Base-by-base conservation (phyloP, 2,329 filamentous ascomycete genomes). In the Cordyceps militaris region DNA sequence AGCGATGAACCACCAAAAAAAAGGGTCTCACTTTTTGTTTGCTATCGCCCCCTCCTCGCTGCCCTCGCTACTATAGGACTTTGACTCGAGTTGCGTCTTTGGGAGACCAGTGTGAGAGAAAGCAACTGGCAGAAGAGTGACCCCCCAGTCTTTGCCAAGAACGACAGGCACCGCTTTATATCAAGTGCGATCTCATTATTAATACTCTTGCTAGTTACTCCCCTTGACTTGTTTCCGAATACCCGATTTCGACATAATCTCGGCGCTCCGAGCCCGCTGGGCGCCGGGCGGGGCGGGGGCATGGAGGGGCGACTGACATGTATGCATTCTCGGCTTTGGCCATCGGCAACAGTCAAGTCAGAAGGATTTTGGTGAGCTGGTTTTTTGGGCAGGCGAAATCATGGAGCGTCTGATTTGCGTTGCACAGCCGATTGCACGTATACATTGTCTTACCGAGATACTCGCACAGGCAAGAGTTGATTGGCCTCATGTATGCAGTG, bases 1-100 rank as follows among this genome's bases (percentile, higher is more conserved):
- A n/a, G n/a, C n/a, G n/a, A n/a, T n/a, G n/a, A n/a, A n/a, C n/a
- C n/a, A n/a, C n/a, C n/a, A n/a, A n/a, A n/a, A n/a, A 44, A 56
- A 21, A 38, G 24, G 42, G 42, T 56, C 52, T 47, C 42, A 48
- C 42, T 40, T 53, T 44, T 43, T 56, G 52, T 56, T 56, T 56
- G 52, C 52, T 48, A 28, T 38, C 21, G 26, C 11, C 30, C 30
- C 52, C 14, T 13, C 19, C 28, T 19, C 23, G 21, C 48, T 21
- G 11, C 14, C 32, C 5, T 47, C 43, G 43, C 43, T 48, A 47
- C 24, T 32, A 21, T 44, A 24, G 23, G 19, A 28, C 24, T 53
- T 44, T 16, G 13, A 47, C 2, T 38, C 34, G 34, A 38, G 34
- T 38, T 5, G 14, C 6, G 5, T 2, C 32, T 34, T 34, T 5